phyloP scores from a whole-genome alignment of 306 rosid species.

The Amphicarpaea edgeworthii region DNA sequence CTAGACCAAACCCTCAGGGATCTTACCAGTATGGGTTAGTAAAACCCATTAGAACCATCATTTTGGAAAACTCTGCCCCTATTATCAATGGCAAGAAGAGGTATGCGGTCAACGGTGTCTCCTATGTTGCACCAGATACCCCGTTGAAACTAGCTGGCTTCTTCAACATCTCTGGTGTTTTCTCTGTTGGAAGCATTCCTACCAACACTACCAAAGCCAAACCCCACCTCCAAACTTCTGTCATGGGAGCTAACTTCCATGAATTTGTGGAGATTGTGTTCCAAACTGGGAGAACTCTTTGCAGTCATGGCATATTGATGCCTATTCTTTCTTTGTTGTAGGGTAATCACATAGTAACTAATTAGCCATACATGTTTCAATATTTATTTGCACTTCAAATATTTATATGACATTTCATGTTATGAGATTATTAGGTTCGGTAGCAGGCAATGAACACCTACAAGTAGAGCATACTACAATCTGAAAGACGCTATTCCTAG shows the following conservation, averaged over 20 bases:
- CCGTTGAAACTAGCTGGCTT: conserved; percentile 73
- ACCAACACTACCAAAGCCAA: too few species aligned
- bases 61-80: conserved; percentile 74
- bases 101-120: conserved; percentile 71
- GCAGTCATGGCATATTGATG: conserved; percentile 59
- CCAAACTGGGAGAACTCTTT: too few species aligned
- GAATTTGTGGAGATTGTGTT: too few species aligned
- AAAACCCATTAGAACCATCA: conserved; percentile 64
- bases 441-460: too few species aligned
- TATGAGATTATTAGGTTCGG: too few species aligned
- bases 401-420: too few species aligned
- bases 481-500: too few species aligned
- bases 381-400: too few species aligned
- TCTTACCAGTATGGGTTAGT: conserved; percentile 78
- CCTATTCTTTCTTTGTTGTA: conserved; percentile 72
- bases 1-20: conserved; percentile 82
- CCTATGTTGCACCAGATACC: conserved; percentile 62
- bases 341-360: conserved; percentile 7
- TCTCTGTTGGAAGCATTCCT: conserved; percentile 35
- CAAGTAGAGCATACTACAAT: too few species aligned
- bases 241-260: too few species aligned
- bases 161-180: conserved; percentile 71
- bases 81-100: conserved; percentile 72
- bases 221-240: too few species aligned
- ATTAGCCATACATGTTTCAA: too few species aligned